A percentile compares a stretch with the other conserved stretches of the same genome.
Conservation (phyloP, 805 yeast species). For the Wilhelminamyces savonicus region DNA sequence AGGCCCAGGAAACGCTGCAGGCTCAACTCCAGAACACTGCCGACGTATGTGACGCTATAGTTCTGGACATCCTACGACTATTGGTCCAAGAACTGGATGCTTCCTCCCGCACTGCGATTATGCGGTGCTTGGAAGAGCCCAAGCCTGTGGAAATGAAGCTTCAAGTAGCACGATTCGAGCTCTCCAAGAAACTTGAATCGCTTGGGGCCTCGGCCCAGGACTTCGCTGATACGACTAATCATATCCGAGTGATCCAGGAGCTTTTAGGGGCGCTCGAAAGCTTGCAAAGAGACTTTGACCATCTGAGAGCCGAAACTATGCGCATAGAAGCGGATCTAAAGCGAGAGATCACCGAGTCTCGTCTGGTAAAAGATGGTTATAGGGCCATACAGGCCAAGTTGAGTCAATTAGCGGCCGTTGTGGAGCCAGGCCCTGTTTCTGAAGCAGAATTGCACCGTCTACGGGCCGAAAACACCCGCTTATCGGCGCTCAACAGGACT, state of each 20-base stretch:
- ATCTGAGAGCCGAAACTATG: slow-evolving; percentile 13
- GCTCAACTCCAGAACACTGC: slow-evolving; percentile 5
- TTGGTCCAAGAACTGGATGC: not conserved
- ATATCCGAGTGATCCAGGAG: too few species aligned
- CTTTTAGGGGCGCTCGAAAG: slow-evolving; percentile 7
- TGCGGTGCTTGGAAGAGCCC: slow-evolving; percentile 7
- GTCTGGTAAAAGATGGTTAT: slow-evolving; percentile 14
- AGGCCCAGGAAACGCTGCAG: slow-evolving; percentile 22
- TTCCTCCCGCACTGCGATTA: slow-evolving; percentile 7
- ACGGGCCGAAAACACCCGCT: slow-evolving; percentile 13
- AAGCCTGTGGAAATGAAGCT: slow-evolving; percentile 17
- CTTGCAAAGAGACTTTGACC: slow-evolving; percentile 13
- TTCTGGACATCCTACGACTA: too few species aligned
- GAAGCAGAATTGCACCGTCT: slow-evolving; percentile 3
- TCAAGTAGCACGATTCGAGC: slow-evolving; percentile 14
- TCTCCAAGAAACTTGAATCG: slow-evolving; percentile 8
- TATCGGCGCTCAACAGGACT: slow-evolving; percentile 10
- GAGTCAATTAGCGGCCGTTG: too few species aligned
- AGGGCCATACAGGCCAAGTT: slow-evolving; percentile 14
- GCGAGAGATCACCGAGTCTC: slow-evolving; percentile 17
- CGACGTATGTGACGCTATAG: too few species aligned
- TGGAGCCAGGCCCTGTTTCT: too few species aligned
- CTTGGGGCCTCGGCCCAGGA: too few species aligned
- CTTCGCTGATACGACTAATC: too few species aligned
- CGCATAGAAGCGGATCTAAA: slow-evolving; percentile 15